Percentiles rank a stretch among this genome's conserved stretches.
Evolutionary conservation across 106 monocot genomes (phyloP).

Genomic region (Acorus calamus): DNA sequence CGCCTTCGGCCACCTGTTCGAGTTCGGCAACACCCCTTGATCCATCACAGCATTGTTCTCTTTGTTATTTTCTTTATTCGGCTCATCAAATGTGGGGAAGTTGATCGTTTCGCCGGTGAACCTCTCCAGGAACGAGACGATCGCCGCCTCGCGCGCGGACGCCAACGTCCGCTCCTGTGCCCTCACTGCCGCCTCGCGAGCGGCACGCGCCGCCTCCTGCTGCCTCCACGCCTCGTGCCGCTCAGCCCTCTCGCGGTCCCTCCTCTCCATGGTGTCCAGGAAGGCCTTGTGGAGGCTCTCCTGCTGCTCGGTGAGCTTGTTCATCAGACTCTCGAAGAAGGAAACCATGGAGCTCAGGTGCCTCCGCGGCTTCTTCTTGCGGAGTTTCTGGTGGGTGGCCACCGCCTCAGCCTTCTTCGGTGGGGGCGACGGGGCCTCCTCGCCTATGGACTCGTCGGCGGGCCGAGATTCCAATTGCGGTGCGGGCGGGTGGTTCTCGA

Average conservation of each 20-base stretch:
- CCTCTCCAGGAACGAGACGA: slow-evolving; percentile 74
- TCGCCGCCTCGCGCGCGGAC: slow-evolving; percentile 54
- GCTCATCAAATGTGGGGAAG: slow-evolving; percentile 17
- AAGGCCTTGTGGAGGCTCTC: slow-evolving; percentile 66
- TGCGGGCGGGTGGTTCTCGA: slow-evolving; percentile 44
- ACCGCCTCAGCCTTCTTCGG: slow-evolving; percentile 2
- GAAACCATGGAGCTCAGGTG: slow-evolving; percentile 40
- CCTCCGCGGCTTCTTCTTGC: slow-evolving; percentile 19
- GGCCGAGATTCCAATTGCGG: not conserved
- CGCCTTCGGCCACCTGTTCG: slow-evolving; percentile 77
- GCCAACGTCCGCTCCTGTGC: slow-evolving; percentile 53
- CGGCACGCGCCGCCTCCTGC: slow-evolving; percentile 39
- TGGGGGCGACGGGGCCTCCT: not conserved
- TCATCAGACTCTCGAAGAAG: slow-evolving; percentile 65
- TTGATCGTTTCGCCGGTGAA: slow-evolving; percentile 63
- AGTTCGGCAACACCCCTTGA: slow-evolving; percentile 1
- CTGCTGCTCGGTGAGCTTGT: slow-evolving; percentile 74
- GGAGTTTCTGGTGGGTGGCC: not conserved
- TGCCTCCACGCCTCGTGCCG: slow-evolving; percentile 74
- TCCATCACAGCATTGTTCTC: slow-evolving; percentile 1
- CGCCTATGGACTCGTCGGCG: slow-evolving; percentile 30
- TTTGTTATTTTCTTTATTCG: not conserved
- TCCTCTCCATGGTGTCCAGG: slow-evolving; percentile 60
- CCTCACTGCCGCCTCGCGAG: slow-evolving; percentile 31
- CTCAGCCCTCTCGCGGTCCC: slow-evolving; percentile 42